Evolutionary conservation across 2,329 filamentous ascomycete genomes (phyloP), one percentile per base, ranked within the genome.

Genomic region (Monosporascus sp.): DNA sequence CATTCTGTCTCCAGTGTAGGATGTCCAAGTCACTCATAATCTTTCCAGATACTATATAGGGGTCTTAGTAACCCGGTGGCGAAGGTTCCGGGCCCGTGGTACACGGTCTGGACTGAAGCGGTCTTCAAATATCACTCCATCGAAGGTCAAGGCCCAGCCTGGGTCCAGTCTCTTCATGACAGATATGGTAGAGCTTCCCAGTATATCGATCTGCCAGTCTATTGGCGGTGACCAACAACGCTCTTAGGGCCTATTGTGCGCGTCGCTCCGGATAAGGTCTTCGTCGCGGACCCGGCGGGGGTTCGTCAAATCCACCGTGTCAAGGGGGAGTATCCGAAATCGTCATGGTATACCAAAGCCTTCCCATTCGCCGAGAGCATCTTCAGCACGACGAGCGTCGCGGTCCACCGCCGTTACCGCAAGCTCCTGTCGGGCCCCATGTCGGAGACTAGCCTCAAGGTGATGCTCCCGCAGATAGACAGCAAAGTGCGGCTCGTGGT

Each of bases 371-470:
- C 52, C 4, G 3, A 54, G 37, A 69, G 57, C 18, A 35, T 77
- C 20, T 79, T 79, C 61, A 70, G 58, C 22, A 74, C 73, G 3
- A 64, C 54, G 0, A 65, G 78, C 47, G 58, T 69, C 1, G 60
- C 67, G 3, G 60, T 67, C 35, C 71, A 78, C 57, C 62, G 71
- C 7, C 62, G 61, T 2, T 66, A 68, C 31, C 70, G 75, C 15
- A 66, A 68, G 51, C 63, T 79, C 1, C 63, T 80, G 4, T 72
- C 74, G 6, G 56, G 65, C 1, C 63, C 72, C 6, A 64, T 73
- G 55, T 72, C 69, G 20, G 70, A 70, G 41, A 64, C 63, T 0
- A 66, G 67, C 1, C 60, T 77, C 35, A 65, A 68, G 44, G 11
- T 45, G 1, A 61, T 67, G 39, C 61, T 70, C 20, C 58, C 60